Evolutionary conservation across 78 protist genomes (phyloP).

Genomic region (slime mould (Dictyostelium discoideum)): DNA sequence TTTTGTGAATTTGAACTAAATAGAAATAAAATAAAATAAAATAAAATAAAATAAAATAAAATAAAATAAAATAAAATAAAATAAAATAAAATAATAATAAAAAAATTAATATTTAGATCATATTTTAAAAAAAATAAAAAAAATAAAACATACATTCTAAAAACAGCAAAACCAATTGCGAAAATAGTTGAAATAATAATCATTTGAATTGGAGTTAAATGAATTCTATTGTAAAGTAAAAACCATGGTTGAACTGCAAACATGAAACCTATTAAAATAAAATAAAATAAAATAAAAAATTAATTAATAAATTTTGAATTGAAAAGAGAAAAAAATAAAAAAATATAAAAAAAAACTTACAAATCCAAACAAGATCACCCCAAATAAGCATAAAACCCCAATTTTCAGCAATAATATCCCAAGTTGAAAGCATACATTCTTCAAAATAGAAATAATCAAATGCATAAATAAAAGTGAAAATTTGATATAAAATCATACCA

Average conservation of each 20-base stretch:
- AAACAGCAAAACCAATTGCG: constrained; percentile 16
- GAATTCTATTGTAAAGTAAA: constrained; percentile 20
- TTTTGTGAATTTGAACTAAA: constrained; percentile 15
- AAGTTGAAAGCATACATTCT: constrained; percentile 19
- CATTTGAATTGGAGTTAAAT: constrained; percentile 25
- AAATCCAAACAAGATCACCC: constrained; percentile 27
- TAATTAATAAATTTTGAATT: no score
- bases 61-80: no score
- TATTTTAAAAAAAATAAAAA: no score
- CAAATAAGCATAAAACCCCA: constrained; percentile 24
- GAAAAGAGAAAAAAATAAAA: no score
- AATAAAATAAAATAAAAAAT: no score
- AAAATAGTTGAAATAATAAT: constrained; percentile 1
- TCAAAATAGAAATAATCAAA: constrained; percentile 30
- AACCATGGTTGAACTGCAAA: constrained; percentile 44
- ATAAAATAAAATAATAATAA: no score
- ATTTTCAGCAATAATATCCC: constrained; percentile 33
- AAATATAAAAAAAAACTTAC: background rate
- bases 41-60: no score
- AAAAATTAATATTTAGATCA: background rate
- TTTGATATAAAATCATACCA: constrained; percentile 28
- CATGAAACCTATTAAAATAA: background rate
- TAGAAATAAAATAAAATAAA: no score
- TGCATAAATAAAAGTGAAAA: constrained; percentile 27
- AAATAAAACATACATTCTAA: background rate